Percentiles rank a stretch among this genome's conserved stretches.
Evolutionary conservation across 495 filamentous ascomycete genomes (phyloP).

Genomic region (Penicillium tannophilum): DNA sequence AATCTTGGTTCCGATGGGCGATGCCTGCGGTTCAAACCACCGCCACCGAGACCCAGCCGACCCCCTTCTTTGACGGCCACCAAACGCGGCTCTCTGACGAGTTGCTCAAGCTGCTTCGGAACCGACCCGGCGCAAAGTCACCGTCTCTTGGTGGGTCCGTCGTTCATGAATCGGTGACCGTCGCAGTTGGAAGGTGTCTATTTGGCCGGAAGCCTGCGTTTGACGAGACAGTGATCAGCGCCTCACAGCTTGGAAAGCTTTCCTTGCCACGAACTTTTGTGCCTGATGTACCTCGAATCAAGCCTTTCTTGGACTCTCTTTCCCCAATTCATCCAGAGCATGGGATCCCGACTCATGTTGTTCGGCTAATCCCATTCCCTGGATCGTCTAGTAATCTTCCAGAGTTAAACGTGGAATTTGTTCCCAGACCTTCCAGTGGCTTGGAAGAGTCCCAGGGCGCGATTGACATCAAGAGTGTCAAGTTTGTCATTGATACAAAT

Average conservation of each 20-base stretch:
- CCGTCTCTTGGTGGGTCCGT: background rate
- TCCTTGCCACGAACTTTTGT: conserved; percentile 36
- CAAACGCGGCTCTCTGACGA: conserved; percentile 37
- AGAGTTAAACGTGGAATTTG: conserved; percentile 38
- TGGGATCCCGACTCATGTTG: conserved; percentile 21
- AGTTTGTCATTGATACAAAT: conserved; percentile 31
- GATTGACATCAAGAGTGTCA: conserved; percentile 31
- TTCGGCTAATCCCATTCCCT: conserved; percentile 38
- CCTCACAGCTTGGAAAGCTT: conserved; percentile 36
- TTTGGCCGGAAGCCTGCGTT: conserved; percentile 33
- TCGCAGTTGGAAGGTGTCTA: conserved; percentile 43
- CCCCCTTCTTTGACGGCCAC: conserved; percentile 37
- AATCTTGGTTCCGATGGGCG: conserved; percentile 46
- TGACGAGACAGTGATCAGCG: conserved; percentile 25
- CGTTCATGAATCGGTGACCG: conserved; percentile 40
- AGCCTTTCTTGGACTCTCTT: conserved; percentile 30
- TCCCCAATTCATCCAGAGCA: conserved; percentile 5
- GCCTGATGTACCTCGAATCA: conserved; percentile 33
- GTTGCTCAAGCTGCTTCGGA: conserved; percentile 39
- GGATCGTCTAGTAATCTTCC: conserved; percentile 28
- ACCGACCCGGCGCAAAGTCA: background rate
- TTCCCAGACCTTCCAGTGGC: conserved; percentile 3
- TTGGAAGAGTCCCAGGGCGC: background rate
- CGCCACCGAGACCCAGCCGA: conserved; percentile 12
- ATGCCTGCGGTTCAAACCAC: conserved; percentile 28